Evolutionary conservation across 2,329 filamentous ascomycete species (phyloP).

Genomic region (Scedosporium dehoogii): DNA sequence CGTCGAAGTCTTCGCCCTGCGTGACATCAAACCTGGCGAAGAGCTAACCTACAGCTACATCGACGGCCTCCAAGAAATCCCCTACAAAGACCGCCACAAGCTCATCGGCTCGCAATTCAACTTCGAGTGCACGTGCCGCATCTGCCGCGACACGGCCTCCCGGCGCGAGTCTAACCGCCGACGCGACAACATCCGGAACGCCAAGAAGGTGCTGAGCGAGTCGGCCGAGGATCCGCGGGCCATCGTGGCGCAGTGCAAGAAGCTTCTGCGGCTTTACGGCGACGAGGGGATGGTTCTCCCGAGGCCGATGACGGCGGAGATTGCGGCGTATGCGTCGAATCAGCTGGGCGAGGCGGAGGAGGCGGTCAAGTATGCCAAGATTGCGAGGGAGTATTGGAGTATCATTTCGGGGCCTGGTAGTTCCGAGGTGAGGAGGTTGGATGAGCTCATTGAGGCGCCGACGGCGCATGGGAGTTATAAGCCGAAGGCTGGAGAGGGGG

Average conservation of each 20-base stretch:
- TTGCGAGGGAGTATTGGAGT: background rate
- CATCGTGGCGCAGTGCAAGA: background rate
- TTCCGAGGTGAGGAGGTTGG: slow-evolving; percentile 6
- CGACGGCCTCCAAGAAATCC: background rate
- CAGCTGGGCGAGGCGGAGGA: slow-evolving; percentile 4
- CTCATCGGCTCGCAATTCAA: slow-evolving; percentile 2
- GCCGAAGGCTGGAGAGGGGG: background rate
- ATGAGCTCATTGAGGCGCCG: slow-evolving; percentile 4
- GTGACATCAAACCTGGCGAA: slow-evolving; percentile 4
- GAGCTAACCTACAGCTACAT: slow-evolving; percentile 8
- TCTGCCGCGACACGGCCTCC: slow-evolving; percentile 1
- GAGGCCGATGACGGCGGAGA: slow-evolving; percentile 1
- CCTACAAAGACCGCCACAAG: slow-evolving; percentile 1
- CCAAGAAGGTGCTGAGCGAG: background rate
- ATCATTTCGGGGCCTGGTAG: slow-evolving; percentile 4
- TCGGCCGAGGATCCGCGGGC: background rate
- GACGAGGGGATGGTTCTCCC: slow-evolving; percentile 7
- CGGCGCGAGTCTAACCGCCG: slow-evolving; percentile 1
- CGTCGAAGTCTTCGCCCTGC: slow-evolving; percentile 5
- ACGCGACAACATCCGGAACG: background rate
- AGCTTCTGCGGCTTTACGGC: slow-evolving; percentile 2
- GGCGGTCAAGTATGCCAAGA: slow-evolving; percentile 1
- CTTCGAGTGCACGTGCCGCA: slow-evolving; percentile 7
- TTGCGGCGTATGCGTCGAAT: slow-evolving; percentile 7
- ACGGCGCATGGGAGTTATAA: slow-evolving; percentile 5